Percentiles rank a stretch among this genome's conserved stretches.
phyloP scores from a whole-genome alignment of 2,329 filamentous ascomycete species.

The Aspergillus terreus region DNA sequence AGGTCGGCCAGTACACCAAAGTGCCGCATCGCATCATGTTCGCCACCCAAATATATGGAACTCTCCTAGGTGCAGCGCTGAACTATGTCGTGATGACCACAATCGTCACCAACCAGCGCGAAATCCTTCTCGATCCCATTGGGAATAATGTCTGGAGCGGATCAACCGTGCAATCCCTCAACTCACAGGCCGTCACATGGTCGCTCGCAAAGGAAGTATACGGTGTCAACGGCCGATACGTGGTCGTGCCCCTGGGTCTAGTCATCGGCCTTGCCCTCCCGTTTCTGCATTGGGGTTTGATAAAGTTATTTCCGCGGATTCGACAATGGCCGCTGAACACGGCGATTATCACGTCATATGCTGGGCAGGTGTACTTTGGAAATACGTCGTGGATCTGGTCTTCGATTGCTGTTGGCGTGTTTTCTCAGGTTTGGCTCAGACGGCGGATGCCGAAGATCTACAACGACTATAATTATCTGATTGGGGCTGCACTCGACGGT shows the following conservation, averaged over 20 bases:
- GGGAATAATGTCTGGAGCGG: slow-evolving; percentile 54
- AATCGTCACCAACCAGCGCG: slow-evolving; percentile 50
- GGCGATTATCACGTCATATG: too few species aligned
- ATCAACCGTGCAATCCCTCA: slow-evolving; percentile 45
- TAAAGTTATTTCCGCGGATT: too few species aligned
- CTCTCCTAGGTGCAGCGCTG: slow-evolving; percentile 51
- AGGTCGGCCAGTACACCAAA: slow-evolving; percentile 41
- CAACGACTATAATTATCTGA: slow-evolving; percentile 42
- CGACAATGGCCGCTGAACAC: too few species aligned
- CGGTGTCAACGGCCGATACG: slow-evolving; percentile 41
- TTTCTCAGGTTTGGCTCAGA: slow-evolving; percentile 35
- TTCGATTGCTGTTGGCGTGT: slow-evolving; percentile 15
- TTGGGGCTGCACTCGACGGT: slow-evolving; percentile 40
- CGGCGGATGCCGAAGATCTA: slow-evolving; percentile 34
- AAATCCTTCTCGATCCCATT: slow-evolving; percentile 43
- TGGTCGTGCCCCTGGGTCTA: slow-evolving; percentile 50
- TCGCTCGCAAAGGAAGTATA: slow-evolving; percentile 55
- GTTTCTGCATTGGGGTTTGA: slow-evolving; percentile 32
- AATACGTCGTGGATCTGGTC: too few species aligned
- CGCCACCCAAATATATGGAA: slow-evolving; percentile 54
- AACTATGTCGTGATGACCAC: slow-evolving; percentile 57
- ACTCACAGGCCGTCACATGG: slow-evolving; percentile 36
- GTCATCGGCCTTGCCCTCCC: slow-evolving; percentile 47
- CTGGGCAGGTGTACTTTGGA: too few species aligned
- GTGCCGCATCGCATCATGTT: slow-evolving; percentile 56